These are phyloP conservation scores for Cytospora paraplurivora DNA, from an alignment of 2,329 filamentous ascomycete genomes.

Conservation along the genomic window DNA sequence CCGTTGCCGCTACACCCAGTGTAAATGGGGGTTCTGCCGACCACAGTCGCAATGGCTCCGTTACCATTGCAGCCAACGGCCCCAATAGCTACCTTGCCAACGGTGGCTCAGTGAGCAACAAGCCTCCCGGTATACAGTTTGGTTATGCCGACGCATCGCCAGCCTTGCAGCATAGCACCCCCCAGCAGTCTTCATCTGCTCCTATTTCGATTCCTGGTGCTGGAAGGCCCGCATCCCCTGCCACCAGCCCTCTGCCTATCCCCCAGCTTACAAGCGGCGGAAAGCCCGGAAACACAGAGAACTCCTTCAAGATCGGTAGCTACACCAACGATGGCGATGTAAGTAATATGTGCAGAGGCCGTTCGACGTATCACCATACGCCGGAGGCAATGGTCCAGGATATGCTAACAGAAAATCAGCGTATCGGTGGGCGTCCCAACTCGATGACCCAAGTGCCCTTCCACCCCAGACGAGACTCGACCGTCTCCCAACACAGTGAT, in stretches of 20 bases:
- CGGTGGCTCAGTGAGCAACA: conserved; percentile 64
- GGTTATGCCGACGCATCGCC: conserved; percentile 71
- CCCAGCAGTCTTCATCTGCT: conserved; percentile 57
- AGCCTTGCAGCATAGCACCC: conserved; percentile 66
- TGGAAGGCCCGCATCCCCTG: conserved; percentile 78
- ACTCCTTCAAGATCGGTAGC: conserved; percentile 72
- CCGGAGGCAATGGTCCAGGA: conserved; percentile 27
- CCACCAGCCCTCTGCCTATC: conserved; percentile 89
- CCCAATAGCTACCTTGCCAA: conserved; percentile 76
- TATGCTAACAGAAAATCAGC: conserved; percentile 45
- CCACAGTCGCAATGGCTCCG: conserved; percentile 83
- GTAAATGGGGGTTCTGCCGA: conserved; percentile 71
- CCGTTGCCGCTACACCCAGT: conserved; percentile 62
- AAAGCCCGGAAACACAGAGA: conserved; percentile 65
- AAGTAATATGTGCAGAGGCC: conserved; percentile 45
- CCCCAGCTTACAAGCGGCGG: conserved; percentile 84
- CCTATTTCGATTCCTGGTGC: conserved; percentile 65
- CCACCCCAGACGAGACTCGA: conserved; percentile 84
- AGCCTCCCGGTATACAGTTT: conserved; percentile 69
- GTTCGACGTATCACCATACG: conserved; percentile 13
- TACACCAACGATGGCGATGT: conserved; percentile 80
- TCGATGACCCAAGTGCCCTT: conserved; percentile 48
- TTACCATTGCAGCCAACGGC: conserved; percentile 86
- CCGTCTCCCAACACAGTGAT: conserved; percentile 78
- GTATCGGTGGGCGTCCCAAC: conserved; percentile 66